Base-by-base conservation (phyloP, 2,329 filamentous ascomycete species). In the Botrytis cinerea region DNA sequence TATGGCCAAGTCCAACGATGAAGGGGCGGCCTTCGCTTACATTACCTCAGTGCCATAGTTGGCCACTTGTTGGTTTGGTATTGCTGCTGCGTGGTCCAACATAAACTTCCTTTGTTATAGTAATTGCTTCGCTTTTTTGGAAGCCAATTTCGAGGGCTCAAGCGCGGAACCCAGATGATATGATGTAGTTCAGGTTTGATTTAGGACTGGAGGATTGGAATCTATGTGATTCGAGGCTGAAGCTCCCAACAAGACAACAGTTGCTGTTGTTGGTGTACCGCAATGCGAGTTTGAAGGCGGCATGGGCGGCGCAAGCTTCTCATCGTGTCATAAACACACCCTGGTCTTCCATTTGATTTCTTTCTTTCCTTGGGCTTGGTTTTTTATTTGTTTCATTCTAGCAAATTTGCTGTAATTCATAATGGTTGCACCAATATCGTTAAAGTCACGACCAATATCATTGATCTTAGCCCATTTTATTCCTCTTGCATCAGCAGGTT, bases 61-160 rank as follows among this genome's bases (percentile, higher is more conserved):
- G 32, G 48, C 35, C 25, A 43, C 35, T 32, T 59, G 35, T 51
- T 45, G 48, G 40, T 40, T 70, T n/a, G n/a, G 40, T 43, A 57
- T 25, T n/a, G 22, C 20, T 20, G 16, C 35, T 18, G 48, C 25
- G 10, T 32, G 25, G 48, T 12, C 43, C 46, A 57, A 25, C n/a
- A 38, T 16, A 28, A 14, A 20, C 40, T 25, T 7, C 25, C 8
- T 25, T 38, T 59, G 22, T 7, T 14, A 18, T 4, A 28, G 2
- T 43, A 25, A 9, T 45, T 69, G 46, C 51, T 59, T 59, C 35
- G 54, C 40, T 43, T 45, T 61, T 61, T 48, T 18, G 20, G 8
- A 46, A 61, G 67, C 67, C 28, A 43, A 35, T 32, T 59, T 61
- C 54, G 28, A 59, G n/a, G 46, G 40, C 40, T 38, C n/a, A 70